These are phyloP conservation scores for Entomortierella beljakovae DNA, from an alignment of 192 early-diverging fungal species.

Conservation along the genomic window DNA sequence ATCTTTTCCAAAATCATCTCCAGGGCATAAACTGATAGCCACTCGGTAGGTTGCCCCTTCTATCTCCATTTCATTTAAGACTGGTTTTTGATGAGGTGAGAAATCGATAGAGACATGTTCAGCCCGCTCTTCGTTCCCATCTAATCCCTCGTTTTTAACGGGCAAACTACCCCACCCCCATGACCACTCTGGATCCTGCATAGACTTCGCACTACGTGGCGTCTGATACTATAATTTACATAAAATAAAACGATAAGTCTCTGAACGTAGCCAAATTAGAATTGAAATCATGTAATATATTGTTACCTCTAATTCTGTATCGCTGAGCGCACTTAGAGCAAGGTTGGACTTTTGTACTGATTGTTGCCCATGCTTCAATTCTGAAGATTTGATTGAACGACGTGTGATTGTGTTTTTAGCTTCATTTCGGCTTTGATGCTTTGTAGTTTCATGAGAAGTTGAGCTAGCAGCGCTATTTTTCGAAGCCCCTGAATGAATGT, in stretches of 20 bases:
- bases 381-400: constrained; percentile 10
- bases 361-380: constrained; percentile 1
- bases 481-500: background rate
- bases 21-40: constrained; percentile 67
- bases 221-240: constrained; percentile 40
- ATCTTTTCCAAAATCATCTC: constrained; percentile 57
- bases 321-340: constrained; percentile 59
- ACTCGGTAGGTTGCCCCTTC: constrained; percentile 54
- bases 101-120: constrained; percentile 22
- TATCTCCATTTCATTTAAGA: constrained; percentile 38
- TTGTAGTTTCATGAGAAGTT: too few relatives aligned
- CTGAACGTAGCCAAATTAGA: background rate
- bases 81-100: constrained; percentile 15
- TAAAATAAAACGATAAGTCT: background rate
- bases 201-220: constrained; percentile 14
- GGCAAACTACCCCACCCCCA: constrained; percentile 84
- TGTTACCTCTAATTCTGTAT: constrained; percentile 66
- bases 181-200: constrained; percentile 61
- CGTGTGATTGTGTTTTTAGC: background rate
- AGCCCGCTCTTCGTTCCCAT: constrained; percentile 7
- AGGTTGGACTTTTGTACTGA: constrained; percentile 3
- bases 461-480: too few relatives aligned
- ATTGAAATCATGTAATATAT: background rate
- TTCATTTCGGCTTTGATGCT: constrained; percentile 7
- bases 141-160: constrained; percentile 52